Evolutionary conservation across 768 basidiomycete genomes (phyloP).

Genomic region (Cystobasidium onofrii): DNA sequence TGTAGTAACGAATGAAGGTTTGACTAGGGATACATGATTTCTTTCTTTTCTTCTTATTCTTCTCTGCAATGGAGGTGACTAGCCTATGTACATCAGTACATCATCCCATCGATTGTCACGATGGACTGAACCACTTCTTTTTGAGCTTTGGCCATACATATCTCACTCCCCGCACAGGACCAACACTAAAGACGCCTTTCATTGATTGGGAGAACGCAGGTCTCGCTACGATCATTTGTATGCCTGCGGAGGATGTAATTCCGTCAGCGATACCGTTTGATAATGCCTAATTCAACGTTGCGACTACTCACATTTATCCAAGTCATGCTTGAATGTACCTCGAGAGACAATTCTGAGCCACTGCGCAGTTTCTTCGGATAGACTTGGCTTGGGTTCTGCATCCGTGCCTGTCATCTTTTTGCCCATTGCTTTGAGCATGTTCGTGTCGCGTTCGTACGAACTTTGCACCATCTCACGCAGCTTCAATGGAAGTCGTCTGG

Average conservation of each 20-base stretch:
- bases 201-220: constrained; percentile 41
- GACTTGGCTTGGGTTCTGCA: background rate
- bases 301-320: constrained; percentile 39
- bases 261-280: background rate
- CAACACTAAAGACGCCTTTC: constrained; percentile 41
- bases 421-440: constrained; percentile 29
- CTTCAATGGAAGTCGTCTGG: constrained; percentile 47
- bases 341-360: constrained; percentile 38
- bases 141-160: constrained; percentile 40
- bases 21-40: too few relatives aligned
- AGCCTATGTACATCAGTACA: too few relatives aligned
- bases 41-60: too few relatives aligned
- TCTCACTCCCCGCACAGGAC: constrained; percentile 35
- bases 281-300: too few relatives aligned
- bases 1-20: too few relatives aligned
- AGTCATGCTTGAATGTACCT: constrained; percentile 31
- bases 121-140: constrained; percentile 33
- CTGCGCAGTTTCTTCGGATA: constrained; percentile 32
- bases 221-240: constrained; percentile 38
- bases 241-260: constrained; percentile 24
- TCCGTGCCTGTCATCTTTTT: background rate
- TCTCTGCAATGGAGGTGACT: too few relatives aligned
- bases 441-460: constrained; percentile 40
- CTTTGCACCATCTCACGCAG: constrained; percentile 38
- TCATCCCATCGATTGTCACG: too few relatives aligned